These are phyloP conservation scores for Iberis pinnata DNA, from an alignment of 345 rosid species.

Conservation along the genomic window DNA sequence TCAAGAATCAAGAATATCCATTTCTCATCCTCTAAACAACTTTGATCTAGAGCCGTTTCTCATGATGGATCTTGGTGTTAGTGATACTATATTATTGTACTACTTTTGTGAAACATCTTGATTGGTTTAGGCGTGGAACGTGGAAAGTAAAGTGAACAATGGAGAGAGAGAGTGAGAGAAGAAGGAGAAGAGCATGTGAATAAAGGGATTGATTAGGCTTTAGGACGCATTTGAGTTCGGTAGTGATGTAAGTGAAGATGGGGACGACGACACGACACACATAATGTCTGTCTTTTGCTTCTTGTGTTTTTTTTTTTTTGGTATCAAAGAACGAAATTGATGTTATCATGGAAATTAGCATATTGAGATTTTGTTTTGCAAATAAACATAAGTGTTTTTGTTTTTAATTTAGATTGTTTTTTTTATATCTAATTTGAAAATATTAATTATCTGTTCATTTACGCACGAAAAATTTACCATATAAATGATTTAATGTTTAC, in stretches of 20 bases:
- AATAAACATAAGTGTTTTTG: no score
- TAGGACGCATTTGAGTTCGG: slow-evolving; percentile 22
- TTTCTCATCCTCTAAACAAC: slow-evolving; percentile 1
- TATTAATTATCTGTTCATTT: no score
- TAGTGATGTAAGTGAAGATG: slow-evolving; percentile 17
- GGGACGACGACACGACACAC: slow-evolving; percentile 14
- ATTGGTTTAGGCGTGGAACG: background rate
- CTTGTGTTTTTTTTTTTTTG: slow-evolving; percentile 16
- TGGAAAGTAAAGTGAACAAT: background rate
- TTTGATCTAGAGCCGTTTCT: slow-evolving; percentile 1
- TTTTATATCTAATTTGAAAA: no score
- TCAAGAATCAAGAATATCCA: slow-evolving; percentile 10
- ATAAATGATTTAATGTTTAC: no score
- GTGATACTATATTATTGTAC: background rate
- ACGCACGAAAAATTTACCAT: no score
- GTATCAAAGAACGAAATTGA: slow-evolving; percentile 18
- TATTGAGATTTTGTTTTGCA: no score
- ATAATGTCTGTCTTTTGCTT: slow-evolving; percentile 26
- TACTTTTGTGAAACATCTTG: slow-evolving; percentile 1
- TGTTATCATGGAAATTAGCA: slow-evolving; percentile 17
- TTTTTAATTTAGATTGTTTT: no score
- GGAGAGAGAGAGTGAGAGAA: background rate
- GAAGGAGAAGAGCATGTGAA: slow-evolving; percentile 22
- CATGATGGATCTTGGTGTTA: slow-evolving; percentile 12
- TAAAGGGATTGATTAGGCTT: slow-evolving; percentile 19